Evolutionary conservation across 1,139 yeast genomes (phyloP).

Genomic region (Scheffersomyces quercinus): DNA sequence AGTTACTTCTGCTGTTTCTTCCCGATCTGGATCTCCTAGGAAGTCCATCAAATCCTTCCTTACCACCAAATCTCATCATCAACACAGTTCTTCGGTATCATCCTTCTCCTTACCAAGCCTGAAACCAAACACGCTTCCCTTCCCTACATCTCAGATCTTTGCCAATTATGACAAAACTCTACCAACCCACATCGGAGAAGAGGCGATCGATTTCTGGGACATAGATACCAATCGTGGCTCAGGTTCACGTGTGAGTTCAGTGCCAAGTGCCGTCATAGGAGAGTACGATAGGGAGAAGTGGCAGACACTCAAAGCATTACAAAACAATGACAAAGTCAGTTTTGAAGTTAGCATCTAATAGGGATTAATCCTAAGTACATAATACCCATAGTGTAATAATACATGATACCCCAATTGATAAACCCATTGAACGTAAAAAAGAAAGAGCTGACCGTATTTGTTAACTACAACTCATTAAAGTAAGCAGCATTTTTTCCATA

Average conservation of each 20-base stretch:
- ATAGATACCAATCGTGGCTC: slow-evolving; percentile 38
- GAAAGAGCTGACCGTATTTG: no score
- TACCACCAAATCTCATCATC: slow-evolving; percentile 13
- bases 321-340: slow-evolving; percentile 11
- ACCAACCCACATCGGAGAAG: slow-evolving; percentile 6
- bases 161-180: neutral
- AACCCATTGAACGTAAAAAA: neutral
- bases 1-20: slow-evolving; percentile 25
- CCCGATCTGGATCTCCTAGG: slow-evolving; percentile 32
- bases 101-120: slow-evolving; percentile 6
- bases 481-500: no score
- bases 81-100: slow-evolving; percentile 14
- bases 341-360: slow-evolving; percentile 1
- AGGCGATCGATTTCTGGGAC: slow-evolving; percentile 37
- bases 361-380: no score
- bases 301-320: slow-evolving; percentile 47
- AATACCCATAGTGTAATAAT: no score
- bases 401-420: slow-evolving; percentile 1
- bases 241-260: slow-evolving; percentile 46
- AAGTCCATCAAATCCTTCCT: slow-evolving; percentile 28
- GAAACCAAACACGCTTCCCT: neutral
- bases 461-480: no score
- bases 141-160: neutral
- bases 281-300: slow-evolving; percentile 68
- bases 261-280: slow-evolving; percentile 62